phyloP scores from a whole-genome alignment of 108 stramenopile genomes.

The Pseudonitzschia multiseries region DNA sequence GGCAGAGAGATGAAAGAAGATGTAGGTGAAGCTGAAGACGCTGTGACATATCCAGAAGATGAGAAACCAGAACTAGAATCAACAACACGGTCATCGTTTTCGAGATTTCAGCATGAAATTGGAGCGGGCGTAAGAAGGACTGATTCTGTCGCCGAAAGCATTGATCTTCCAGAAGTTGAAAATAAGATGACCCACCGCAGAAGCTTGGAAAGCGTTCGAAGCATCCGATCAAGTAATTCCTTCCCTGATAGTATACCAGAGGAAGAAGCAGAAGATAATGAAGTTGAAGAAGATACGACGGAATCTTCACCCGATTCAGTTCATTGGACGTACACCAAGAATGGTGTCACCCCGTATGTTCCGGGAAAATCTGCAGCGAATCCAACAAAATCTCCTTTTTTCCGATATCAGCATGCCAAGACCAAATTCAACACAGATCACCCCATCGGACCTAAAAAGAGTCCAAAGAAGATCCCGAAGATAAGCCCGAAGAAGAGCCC shows the following conservation, averaged over 20 bases:
- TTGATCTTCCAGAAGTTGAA: constrained; percentile 34
- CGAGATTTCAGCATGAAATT: not conserved
- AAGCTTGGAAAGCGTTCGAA: constrained; percentile 14
- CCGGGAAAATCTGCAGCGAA: constrained; percentile 19
- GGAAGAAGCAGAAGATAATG: constrained; percentile 12
- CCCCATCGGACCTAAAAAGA: not conserved
- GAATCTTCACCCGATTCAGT: constrained; percentile 6
- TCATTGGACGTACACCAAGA: constrained; percentile 33
- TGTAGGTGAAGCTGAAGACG: not conserved
- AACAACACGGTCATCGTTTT: not conserved
- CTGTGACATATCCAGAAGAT: not conserved
- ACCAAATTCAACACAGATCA: constrained; percentile 4
- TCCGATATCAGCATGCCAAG: constrained; percentile 37
- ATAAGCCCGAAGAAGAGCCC: constrained; percentile 24
- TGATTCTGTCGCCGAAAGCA: constrained; percentile 17
- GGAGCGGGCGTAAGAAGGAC: not conserved
- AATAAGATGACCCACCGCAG: constrained; percentile 8
- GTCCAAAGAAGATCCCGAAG: constrained; percentile 23
- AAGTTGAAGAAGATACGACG: not conserved
- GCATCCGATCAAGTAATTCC: not conserved
- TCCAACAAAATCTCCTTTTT: constrained; percentile 36
- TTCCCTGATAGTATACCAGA: constrained; percentile 22
- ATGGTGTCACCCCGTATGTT: constrained; percentile 28
- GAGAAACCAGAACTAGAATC: not conserved
- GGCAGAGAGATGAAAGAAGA: not conserved